Evolutionary conservation across 2,329 filamentous ascomycete species (phyloP), one percentile per base, ranked within the genome.

Genomic region (Hymenoscyphus infarciens): DNA sequence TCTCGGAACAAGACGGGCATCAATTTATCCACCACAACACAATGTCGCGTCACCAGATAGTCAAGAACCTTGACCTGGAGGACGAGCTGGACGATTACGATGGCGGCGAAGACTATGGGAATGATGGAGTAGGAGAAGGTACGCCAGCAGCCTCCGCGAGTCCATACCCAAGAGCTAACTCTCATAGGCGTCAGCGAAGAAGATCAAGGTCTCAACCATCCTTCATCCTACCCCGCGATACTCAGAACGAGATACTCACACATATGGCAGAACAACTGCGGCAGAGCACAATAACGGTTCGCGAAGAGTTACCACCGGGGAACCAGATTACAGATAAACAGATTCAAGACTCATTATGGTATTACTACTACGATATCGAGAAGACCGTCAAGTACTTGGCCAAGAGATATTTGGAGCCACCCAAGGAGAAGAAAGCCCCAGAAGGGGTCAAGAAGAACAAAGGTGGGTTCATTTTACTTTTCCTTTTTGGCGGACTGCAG

Each of bases 291-390:
- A 79, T 82, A 45, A 81, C 87, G 67, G 89, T 96, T 39, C 82
- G 85, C 63, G 80, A 81, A 65, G 82, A 83, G 8, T 79, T 97
- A n/a, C 88, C 86, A 6, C 75, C 78, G 10, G 39, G 77, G 29
- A 68, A 65, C n/a, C 55, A 75, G 72, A 78, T 83, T n/a, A 81
- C 83, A 5, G 84, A 88, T 64, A 79, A 81, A 42, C 89, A 97
- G 73, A 94, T 97, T 66, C 87, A 96, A 74, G 94, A 98, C 65
- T 85, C 93, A 0, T 77, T 99, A 16, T 98, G 92, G 92, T 87
- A 99, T 76, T 97, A 97, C 76, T 98, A 94, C 75, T 98, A 93
- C 74, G 93, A 99, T 71, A 82, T 97, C 33, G 89, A 87, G 62
- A 97, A 97, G 76, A 87, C 91, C 0, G 88, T 96, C 42, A 82